Conservation (phyloP, 23 red algal species). For the Gracilaria domingensis region DNA sequence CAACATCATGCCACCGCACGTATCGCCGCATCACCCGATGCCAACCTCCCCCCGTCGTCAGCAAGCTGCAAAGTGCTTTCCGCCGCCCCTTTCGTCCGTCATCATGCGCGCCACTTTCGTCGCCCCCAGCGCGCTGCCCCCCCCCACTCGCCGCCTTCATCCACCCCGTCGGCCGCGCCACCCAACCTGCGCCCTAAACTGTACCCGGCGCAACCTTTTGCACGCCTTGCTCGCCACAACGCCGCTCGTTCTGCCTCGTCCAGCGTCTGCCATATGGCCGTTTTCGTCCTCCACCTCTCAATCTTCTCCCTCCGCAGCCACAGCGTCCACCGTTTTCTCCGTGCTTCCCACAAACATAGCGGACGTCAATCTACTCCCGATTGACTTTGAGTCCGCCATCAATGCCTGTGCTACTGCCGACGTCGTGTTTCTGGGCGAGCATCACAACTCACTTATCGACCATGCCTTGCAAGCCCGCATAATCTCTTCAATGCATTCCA, state of each 20-base stretch:
- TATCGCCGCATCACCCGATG: no score
- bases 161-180: not conserved
- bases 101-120: not conserved
- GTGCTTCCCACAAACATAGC: conserved; percentile 50
- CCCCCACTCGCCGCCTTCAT: not conserved
- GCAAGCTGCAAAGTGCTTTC: no score
- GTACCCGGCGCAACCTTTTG: not conserved
- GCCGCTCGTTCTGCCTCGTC: not conserved
- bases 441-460: conserved; percentile 69
- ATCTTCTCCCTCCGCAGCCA: not conserved
- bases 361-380: conserved; percentile 54
- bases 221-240: not conserved
- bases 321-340: conserved; percentile 44
- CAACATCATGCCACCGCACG: no score
- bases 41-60: no score
- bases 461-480: conserved; percentile 52
- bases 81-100: not conserved
- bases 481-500: conserved; percentile 29
- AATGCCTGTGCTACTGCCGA: conserved; percentile 19
- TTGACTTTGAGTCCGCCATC: conserved; percentile 36
- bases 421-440: conserved; percentile 74
- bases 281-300: not conserved
- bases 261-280: not conserved
- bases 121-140: not conserved
- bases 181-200: not conserved